Evolutionary conservation across 805 yeast genomes (phyloP), one percentile per base, ranked within the genome.

Genomic region (Lipomyces orientalis): DNA sequence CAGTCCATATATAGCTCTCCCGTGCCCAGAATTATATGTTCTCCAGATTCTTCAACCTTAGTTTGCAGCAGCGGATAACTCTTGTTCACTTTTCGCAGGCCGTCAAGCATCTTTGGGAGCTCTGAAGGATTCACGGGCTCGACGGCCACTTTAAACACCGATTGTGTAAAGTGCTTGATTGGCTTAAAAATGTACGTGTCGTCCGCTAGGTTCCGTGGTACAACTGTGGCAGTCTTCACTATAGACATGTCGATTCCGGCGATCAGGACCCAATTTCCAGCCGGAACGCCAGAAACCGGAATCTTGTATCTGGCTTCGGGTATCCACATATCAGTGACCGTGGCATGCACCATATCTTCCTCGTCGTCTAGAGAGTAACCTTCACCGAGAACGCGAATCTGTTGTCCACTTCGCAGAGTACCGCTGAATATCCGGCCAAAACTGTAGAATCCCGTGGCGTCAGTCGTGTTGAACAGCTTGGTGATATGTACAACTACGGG

Each of bases 1-100:
- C 95, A 90, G 77, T 95, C 98, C 78, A 95, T 76, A 75, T 91
- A 91, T 19, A 94, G 73, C 75, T 95, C 98, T 6, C 99, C 99
- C 9, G 91, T 86, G 0, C 95, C 97, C 34, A 88, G 74, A 0
- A 95, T 76, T 0, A 88, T 87, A 75, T 90, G 91, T 73, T 93
- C 98, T 1, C 98, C 97, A 61, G 93, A 89, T 71, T 91, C 97
- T 76, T 92, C 97, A 0, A 90, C 91, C 70, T 84, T 86, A n/a
- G 90, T 80, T 25, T 83, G 83, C 49, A 87, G 82, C 2, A 93
- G 89, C 9, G 89, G 83, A 75, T 91, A 93, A 0, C 88, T 80
- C 71, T 84, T 85, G 73, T 84, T 84, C 35, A 90, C 79, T 64
- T 82, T 85, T 66, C 89, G 82, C 59, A 95, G 79, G 0, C 92